Conservation (phyloP, 23 red algal species). For the Gracilariopsis chorda region DNA sequence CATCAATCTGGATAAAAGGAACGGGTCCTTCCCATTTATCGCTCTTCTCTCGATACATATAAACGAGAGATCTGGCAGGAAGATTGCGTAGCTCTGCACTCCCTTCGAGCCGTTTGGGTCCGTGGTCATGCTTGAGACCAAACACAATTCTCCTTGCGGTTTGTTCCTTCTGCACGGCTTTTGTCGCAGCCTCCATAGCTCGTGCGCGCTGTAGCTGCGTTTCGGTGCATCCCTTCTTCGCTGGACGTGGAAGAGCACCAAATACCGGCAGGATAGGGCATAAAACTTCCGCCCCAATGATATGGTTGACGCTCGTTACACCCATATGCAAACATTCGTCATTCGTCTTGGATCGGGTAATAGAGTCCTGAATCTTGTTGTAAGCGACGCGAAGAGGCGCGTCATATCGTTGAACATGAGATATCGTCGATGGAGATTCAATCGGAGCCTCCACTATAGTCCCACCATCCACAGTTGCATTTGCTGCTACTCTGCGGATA, state of each 20-base stretch:
- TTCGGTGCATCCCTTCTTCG: background rate
- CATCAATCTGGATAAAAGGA: background rate
- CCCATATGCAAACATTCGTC: constrained; percentile 8
- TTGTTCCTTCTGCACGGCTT: background rate
- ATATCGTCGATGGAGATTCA: constrained; percentile 14
- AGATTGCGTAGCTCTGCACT: constrained; percentile 6
- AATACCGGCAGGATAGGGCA: background rate
- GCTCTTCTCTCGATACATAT: background rate
- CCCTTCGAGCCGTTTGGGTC: background rate
- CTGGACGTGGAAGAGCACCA: background rate
- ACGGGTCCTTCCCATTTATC: background rate
- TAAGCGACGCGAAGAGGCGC: background rate
- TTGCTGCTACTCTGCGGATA: background rate
- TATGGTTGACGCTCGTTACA: background rate
- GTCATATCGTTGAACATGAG: constrained; percentile 17
- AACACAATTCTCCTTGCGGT: background rate
- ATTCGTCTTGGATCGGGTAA: background rate
- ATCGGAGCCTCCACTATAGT: background rate
- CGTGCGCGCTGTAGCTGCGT: background rate
- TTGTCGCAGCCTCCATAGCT: constrained; percentile 13
- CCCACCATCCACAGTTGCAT: background rate
- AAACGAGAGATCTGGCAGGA: background rate
- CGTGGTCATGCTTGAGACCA: constrained; percentile 14
- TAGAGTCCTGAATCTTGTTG: background rate
- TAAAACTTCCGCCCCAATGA: background rate